Evolutionary conservation across 2,329 filamentous ascomycete species (phyloP), one percentile per base, ranked within the genome.

Genomic region (Colletotrichum gloeosporioides): DNA sequence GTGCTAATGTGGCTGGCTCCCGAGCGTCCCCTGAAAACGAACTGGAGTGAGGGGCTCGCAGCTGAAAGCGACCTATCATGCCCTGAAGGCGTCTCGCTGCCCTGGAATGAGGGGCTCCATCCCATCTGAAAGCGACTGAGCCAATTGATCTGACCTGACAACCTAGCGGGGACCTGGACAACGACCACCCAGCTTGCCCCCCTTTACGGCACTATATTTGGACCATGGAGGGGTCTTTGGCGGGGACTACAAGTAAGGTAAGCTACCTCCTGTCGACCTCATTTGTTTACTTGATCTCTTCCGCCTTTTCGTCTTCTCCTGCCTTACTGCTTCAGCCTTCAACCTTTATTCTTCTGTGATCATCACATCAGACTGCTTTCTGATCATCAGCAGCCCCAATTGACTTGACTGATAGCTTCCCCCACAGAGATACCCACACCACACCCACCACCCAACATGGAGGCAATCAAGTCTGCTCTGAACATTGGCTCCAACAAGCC

Each of bases 381-480:
- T 61, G 32, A 61, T 49, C 32, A 49, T 18, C 6, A n/a, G 6
- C 18, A 61, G 29, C 22, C 59, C 27, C 63, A 36, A 74, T 44
- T 69, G 61, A 64, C 34, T 10, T 25, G 29, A 12, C n/a, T 16
- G 57, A 64, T 44, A 72, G 55, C 44, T 25, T 25, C 18, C 34
- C n/a, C 55, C 29, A 39, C 27, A 57, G 57, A 70, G 34, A 55
- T 65, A 69, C 64, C 59, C 59, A 61, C 44, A 53, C 3, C 44
- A 31, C 53, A 22, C 15, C 32, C 18, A 29, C 36, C 34, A 44
- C 39, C 74, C 81, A 85, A 62, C 78, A 89, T 88, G 86, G 84
- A 87, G 75, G 81, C 84, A 78, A 82, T 88, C 82, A 89, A 87
- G 84, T 81, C 87, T 75, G 80, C 82, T 34, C 82, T 88, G 72